These are phyloP conservation scores for Penicillium lagena DNA, from an alignment of 495 filamentous ascomycete species.

Conservation along the genomic window DNA sequence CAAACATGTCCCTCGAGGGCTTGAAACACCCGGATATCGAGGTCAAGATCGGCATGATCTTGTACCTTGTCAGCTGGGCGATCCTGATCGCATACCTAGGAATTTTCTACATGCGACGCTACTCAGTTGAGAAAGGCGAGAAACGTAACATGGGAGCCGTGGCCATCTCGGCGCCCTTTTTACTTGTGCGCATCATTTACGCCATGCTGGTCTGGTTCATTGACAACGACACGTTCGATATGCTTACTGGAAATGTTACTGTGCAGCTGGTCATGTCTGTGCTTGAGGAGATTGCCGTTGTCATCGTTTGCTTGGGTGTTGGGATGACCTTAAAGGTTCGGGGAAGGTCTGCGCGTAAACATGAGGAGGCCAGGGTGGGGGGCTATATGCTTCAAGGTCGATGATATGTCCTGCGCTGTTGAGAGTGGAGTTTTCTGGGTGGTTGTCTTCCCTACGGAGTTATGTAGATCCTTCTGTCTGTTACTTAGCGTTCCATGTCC, in stretches of 20 bases:
- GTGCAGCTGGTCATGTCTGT: slow-evolving; percentile 32
- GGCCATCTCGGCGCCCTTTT: slow-evolving; percentile 24
- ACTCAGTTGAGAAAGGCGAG: slow-evolving; percentile 22
- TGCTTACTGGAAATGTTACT: slow-evolving; percentile 26
- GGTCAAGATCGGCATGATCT: slow-evolving; percentile 18
- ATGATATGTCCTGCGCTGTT: no score
- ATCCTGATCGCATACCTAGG: slow-evolving; percentile 13
- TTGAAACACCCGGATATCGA: slow-evolving; percentile 9
- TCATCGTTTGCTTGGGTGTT: slow-evolving; percentile 19
- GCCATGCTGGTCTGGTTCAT: slow-evolving; percentile 25
- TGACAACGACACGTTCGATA: slow-evolving; percentile 22
- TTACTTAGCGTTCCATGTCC: no score
- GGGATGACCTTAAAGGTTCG: slow-evolving; percentile 26
- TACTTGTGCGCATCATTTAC: slow-evolving; percentile 38
- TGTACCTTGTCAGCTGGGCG: slow-evolving; percentile 23
- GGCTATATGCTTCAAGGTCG: no score
- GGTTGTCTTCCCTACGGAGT: no score
- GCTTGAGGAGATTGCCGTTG: slow-evolving; percentile 30
- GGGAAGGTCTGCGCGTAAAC: neutral
- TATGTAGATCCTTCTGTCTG: no score
- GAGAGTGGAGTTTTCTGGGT: no score
- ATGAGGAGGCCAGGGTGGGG: neutral
- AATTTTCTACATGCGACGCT: slow-evolving; percentile 6
- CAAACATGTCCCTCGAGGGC: slow-evolving; percentile 11
- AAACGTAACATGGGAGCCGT: slow-evolving; percentile 29